Conservation (phyloP, 2,329 filamentous ascomycete species). For the Neonectria hederae region DNA sequence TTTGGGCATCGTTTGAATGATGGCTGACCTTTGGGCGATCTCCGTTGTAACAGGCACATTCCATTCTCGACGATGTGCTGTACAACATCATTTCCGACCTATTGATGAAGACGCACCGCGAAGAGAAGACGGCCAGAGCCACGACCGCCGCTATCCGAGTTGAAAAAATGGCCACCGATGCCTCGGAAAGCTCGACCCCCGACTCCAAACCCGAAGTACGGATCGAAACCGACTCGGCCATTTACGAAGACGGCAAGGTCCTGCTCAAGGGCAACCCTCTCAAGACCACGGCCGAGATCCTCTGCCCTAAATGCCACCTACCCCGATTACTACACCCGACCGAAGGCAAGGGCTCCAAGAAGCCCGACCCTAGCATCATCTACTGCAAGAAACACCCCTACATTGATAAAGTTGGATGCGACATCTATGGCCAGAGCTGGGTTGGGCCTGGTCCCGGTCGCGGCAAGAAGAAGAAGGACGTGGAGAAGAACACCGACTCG, state of each 20-base stretch:
- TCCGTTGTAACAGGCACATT: slow-evolving; percentile 59
- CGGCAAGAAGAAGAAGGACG: slow-evolving; percentile 83
- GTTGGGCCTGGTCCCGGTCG: slow-evolving; percentile 74
- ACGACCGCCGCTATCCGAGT: slow-evolving; percentile 71
- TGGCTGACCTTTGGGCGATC: slow-evolving; percentile 29
- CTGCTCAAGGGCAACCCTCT: slow-evolving; percentile 77
- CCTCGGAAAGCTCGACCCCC: slow-evolving; percentile 61
- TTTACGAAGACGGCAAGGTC: slow-evolving; percentile 75
- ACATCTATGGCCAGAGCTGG: slow-evolving; percentile 86
- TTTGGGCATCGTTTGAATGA: slow-evolving; percentile 3
- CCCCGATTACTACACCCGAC: slow-evolving; percentile 78
- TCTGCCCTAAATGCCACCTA: slow-evolving; percentile 78
- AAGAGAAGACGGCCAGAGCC: slow-evolving; percentile 80
- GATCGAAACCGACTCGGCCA: slow-evolving; percentile 72
- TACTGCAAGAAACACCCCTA: slow-evolving; percentile 85
- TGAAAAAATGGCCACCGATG: slow-evolving; percentile 68
- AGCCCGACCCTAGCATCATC: slow-evolving; percentile 72
- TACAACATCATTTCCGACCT: slow-evolving; percentile 82
- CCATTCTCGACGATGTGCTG: slow-evolving; percentile 77
- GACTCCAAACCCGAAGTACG: slow-evolving; percentile 65
- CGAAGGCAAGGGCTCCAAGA: slow-evolving; percentile 72
- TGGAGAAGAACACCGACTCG: slow-evolving; percentile 67
- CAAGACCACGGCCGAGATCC: slow-evolving; percentile 74
- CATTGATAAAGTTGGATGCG: slow-evolving; percentile 78
- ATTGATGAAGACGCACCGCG: slow-evolving; percentile 77